These are phyloP conservation scores for Gossypium arboreum DNA, from an alignment of 345 rosid genomes.

Conservation along the genomic window DNA sequence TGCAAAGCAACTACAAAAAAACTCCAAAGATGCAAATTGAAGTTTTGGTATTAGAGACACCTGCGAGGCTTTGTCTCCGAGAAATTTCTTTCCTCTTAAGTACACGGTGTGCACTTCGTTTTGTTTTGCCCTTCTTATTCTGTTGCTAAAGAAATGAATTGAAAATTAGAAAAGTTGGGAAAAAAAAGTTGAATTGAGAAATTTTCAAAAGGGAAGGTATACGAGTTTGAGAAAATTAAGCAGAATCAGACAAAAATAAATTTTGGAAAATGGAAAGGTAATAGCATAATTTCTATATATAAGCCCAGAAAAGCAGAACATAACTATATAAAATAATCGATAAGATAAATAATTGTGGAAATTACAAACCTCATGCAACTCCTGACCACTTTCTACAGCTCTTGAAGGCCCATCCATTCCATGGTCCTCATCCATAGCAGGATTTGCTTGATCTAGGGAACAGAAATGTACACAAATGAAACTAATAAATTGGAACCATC, in stretches of 20 bases:
- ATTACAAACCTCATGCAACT: slow-evolving; percentile 29
- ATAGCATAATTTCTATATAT: not conserved
- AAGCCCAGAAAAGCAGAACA: not conserved
- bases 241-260: not conserved
- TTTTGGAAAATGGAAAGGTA: not conserved
- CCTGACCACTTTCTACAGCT: slow-evolving; percentile 30
- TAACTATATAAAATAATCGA: not conserved
- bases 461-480: slow-evolving; percentile 11
- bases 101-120: slow-evolving; percentile 21
- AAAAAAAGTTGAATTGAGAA: not conserved
- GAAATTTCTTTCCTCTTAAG: slow-evolving; percentile 32
- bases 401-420: slow-evolving; percentile 24
- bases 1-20: not conserved
- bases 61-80: slow-evolving; percentile 84
- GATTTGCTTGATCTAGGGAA: slow-evolving; percentile 34
- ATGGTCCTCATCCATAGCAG: slow-evolving; percentile 30
- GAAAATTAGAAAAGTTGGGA: not conserved
- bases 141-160: slow-evolving; percentile 27
- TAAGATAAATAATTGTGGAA: not conserved
- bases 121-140: slow-evolving; percentile 35
- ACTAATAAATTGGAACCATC: not conserved
- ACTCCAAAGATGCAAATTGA: slow-evolving; percentile 1
- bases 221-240: not conserved
- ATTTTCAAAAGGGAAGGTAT: not conserved
- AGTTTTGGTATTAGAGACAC: slow-evolving; percentile 34